phyloP scores from a whole-genome alignment of 78 protist genomes.

The Salpingoeca rosetta region DNA sequence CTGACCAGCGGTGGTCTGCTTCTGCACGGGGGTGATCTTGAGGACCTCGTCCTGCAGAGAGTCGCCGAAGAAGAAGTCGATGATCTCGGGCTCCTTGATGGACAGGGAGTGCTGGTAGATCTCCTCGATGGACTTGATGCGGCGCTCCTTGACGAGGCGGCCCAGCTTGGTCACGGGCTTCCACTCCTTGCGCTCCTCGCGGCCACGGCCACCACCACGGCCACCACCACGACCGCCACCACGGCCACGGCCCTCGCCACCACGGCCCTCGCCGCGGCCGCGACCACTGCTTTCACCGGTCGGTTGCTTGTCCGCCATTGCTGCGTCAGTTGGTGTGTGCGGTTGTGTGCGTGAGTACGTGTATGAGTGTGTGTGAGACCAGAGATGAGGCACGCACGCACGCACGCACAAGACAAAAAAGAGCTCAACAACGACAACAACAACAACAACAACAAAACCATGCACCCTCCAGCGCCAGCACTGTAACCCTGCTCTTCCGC shows the following conservation, averaged over 20 bases:
- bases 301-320: slow-evolving; percentile 5
- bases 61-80: slow-evolving; percentile 80
- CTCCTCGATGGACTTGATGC: slow-evolving; percentile 88
- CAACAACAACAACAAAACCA: too few species aligned
- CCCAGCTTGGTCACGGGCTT: slow-evolving; percentile 99
- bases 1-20: slow-evolving; percentile 99
- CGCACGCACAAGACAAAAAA: too few species aligned
- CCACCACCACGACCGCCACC: slow-evolving; percentile 56
- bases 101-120: slow-evolving; percentile 97
- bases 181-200: slow-evolving; percentile 80
- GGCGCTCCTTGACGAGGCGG: slow-evolving; percentile 91
- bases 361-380: too few species aligned
- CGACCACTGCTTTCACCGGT: not conserved
- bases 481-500: too few species aligned
- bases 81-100: slow-evolving; percentile 98
- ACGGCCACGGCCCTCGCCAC: slow-evolving; percentile 4
- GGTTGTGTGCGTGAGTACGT: too few species aligned
- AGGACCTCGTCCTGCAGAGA: slow-evolving; percentile 94
- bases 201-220: slow-evolving; percentile 75
- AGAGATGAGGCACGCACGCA: too few species aligned
- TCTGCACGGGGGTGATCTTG: slow-evolving; percentile 99
- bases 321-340: too few species aligned
- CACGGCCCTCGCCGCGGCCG: slow-evolving; percentile 18
- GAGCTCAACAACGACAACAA: too few species aligned
- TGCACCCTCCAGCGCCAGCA: too few species aligned